A percentile compares a stretch with the other conserved stretches of the same genome.
phyloP scores from a whole-genome alignment of 495 filamentous ascomycete genomes.

The Rhypophila decipiens region DNA sequence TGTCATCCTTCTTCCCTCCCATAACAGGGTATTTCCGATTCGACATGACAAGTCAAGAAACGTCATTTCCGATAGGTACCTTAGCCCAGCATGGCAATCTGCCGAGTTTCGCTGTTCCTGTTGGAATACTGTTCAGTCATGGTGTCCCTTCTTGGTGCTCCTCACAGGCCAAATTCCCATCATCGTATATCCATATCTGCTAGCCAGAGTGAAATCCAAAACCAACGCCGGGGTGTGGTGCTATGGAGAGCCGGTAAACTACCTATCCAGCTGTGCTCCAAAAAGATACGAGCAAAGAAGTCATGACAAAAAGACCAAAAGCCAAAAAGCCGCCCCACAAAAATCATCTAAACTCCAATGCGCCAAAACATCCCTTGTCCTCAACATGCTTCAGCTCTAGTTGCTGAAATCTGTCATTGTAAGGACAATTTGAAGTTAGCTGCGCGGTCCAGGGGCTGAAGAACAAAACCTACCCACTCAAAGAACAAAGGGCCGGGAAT shows the following conservation, averaged over 20 bases:
- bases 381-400: slow-evolving; percentile 83
- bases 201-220: too few species aligned
- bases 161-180: too few species aligned
- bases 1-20: too few species aligned
- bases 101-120: too few species aligned
- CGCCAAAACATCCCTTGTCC: slow-evolving; percentile 77
- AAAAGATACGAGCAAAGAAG: background rate
- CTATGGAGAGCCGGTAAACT: background rate
- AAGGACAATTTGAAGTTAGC: slow-evolving; percentile 3
- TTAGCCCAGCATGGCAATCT: too few species aligned
- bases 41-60: too few species aligned
- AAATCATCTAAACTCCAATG: slow-evolving; percentile 85
- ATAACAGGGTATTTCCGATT: too few species aligned
- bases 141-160: too few species aligned
- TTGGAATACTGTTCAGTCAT: too few species aligned
- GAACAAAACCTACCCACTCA: background rate
- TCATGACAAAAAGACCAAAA: background rate
- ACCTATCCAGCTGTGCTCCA: background rate
- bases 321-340: background rate
- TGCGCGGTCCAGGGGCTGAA: background rate
- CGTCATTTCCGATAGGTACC: too few species aligned
- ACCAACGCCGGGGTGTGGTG: too few species aligned
- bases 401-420: slow-evolving; percentile 68
- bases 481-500: background rate
- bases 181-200: too few species aligned